Evolutionary conservation across 2,329 filamentous ascomycete species (phyloP).

Genomic region (Xylaria sp.): DNA sequence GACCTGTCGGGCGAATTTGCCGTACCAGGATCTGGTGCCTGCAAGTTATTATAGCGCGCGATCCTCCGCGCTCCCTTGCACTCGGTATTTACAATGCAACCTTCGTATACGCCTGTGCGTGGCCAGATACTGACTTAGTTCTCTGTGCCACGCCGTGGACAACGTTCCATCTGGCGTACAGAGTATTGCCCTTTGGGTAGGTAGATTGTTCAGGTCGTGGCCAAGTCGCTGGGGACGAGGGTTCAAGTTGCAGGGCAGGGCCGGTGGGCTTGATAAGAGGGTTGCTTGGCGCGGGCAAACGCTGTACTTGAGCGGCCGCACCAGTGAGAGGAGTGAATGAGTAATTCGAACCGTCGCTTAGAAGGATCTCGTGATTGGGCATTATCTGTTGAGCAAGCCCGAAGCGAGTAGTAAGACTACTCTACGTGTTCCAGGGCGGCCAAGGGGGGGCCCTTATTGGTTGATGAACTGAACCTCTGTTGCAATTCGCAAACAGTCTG

Average conservation of each 20-base stretch:
- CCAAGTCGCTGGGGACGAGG: constrained; percentile 1
- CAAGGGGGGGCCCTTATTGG: constrained; percentile 18
- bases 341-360: constrained; percentile 14
- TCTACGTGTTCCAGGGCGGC: neutral
- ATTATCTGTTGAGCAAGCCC: constrained; percentile 19
- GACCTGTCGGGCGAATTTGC: constrained; percentile 27
- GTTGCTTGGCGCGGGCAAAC: constrained; percentile 23
- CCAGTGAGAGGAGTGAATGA: constrained; percentile 24
- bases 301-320: neutral
- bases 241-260: constrained; percentile 5
- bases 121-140: constrained; percentile 6
- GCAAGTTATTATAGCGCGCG: constrained; percentile 12
- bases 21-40: constrained; percentile 27
- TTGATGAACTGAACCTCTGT: constrained; percentile 21
- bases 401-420: constrained; percentile 30
- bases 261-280: constrained; percentile 27
- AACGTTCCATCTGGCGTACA: neutral
- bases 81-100: constrained; percentile 30
- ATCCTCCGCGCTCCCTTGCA: constrained; percentile 6
- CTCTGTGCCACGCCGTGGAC: neutral
- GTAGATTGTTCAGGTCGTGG: neutral
- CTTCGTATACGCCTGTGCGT: constrained; percentile 27
- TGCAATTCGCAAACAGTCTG: constrained; percentile 29
- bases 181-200: constrained; percentile 8
- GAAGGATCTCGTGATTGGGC: constrained; percentile 23